Conservation (phyloP, 345 rosid species). For the Rhodamnia rubescens region DNA sequence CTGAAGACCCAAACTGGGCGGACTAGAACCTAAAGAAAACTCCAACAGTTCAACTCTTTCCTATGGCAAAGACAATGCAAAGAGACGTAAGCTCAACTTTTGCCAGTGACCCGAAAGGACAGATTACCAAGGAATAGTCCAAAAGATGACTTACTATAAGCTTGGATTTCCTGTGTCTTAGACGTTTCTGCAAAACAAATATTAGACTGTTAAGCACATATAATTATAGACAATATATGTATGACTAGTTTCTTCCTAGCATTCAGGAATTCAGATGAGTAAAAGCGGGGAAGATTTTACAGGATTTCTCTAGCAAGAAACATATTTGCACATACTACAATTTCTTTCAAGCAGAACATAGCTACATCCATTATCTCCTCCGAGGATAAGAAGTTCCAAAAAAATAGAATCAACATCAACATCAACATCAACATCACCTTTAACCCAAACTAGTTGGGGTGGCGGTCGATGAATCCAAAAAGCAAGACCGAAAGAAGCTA, state of each 20-base stretch:
- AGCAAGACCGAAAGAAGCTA: too few species aligned
- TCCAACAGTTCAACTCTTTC: conserved; percentile 72
- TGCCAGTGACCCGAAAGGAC: background rate
- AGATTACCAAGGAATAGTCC: background rate
- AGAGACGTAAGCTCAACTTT: background rate
- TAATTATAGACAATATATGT: background rate
- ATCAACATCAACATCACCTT: too few species aligned
- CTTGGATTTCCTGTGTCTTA: conserved; percentile 55
- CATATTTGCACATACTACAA: background rate
- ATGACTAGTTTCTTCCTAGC: background rate
- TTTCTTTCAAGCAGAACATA: background rate
- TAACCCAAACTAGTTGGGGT: too few species aligned
- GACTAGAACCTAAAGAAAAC: conserved; percentile 71
- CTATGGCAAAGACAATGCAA: conserved; percentile 20
- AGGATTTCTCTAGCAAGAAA: background rate
- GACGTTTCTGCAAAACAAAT: conserved; percentile 58
- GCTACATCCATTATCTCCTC: background rate
- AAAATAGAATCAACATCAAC: too few species aligned
- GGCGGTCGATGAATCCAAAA: too few species aligned
- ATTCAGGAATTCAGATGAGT: background rate
- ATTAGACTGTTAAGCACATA: background rate
- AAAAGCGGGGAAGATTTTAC: background rate
- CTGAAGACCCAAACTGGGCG: conserved; percentile 72
- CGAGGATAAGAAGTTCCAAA: background rate
- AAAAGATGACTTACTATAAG: conserved; percentile 55